Conservation (phyloP, 805 yeast genomes). For the Tanozyma kutaoensis region DNA sequence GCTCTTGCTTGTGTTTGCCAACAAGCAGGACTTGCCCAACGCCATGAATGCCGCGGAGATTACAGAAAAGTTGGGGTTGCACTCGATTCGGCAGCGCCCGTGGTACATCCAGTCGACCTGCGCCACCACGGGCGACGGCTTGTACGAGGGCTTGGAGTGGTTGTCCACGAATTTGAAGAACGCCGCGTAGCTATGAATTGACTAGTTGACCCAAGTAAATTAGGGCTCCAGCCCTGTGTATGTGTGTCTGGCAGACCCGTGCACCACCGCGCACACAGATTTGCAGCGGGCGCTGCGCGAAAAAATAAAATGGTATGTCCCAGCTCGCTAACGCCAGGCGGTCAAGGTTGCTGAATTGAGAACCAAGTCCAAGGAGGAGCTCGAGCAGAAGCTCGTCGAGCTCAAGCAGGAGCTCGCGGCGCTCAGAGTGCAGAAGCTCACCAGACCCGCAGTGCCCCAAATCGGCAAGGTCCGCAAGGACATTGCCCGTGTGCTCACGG, state of each 20-base stretch:
- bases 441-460: slow-evolving; percentile 88
- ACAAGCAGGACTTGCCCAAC: slow-evolving; percentile 97
- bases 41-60: slow-evolving; percentile 99
- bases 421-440: slow-evolving; percentile 91
- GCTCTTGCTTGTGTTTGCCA: slow-evolving; percentile 87
- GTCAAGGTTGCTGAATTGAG: slow-evolving; percentile 93
- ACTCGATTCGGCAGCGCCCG: slow-evolving; percentile 95
- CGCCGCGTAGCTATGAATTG: too few relatives aligned
- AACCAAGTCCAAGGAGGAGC: slow-evolving; percentile 93
- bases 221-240: too few relatives aligned
- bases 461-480: slow-evolving; percentile 95
- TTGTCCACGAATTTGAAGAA: slow-evolving; percentile 73
- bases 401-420: slow-evolving; percentile 93
- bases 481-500: slow-evolving; percentile 96
- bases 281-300: too few relatives aligned
- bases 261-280: too few relatives aligned
- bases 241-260: too few relatives aligned
- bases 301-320: too few relatives aligned
- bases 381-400: slow-evolving; percentile 87
- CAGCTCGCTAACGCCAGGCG: too few relatives aligned
- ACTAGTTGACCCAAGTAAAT: too few relatives aligned
- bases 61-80: slow-evolving; percentile 92
- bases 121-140: slow-evolving; percentile 98
- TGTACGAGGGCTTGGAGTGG: slow-evolving; percentile 93
- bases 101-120: slow-evolving; percentile 99